Evolutionary conservation across 2,329 filamentous ascomycete species (phyloP), one percentile per base, ranked within the genome.

Genomic region (Ambrosiella beaveri): DNA sequence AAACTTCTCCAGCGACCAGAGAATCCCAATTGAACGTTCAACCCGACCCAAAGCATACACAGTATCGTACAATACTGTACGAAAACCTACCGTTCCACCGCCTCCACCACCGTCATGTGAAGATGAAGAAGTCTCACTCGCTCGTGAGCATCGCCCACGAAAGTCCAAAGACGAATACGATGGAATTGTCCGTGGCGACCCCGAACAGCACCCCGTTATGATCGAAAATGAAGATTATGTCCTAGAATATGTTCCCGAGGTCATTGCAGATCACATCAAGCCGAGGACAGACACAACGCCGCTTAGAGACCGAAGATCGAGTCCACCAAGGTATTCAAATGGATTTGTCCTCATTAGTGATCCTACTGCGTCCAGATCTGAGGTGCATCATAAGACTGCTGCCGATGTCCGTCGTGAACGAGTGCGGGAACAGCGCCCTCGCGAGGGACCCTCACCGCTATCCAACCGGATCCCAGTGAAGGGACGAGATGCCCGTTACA

Each of bases 41-140:
- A 49, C 52, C 9, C 53, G 40, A 39, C 56, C 52, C 9, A 61
- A 58, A 27, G 52, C 59, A 8, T 61, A 58, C 39, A 56, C 59
- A 9, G 59, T 61, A 12, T 61, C 59, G 9, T 61, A 61, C 39
- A 61, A 61, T 15, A 61, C 56, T 13, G 40, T 55, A 12, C 51
- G 59, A 1, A 61, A 61, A 36, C 57, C 59, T 6, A 53, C 59
- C 2, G 56, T 58, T 17, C 59, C 59, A 8, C 59, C 59, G 13
- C 59, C 59, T 2, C 59, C 59, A 9, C 52, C 56, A 40, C 59
- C 59, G 13, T 56, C 59, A 27, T 58, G 56, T 41, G 59, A 61
- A 53, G 56, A 58, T 50, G 59, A 61, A 37, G 56, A 41, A 11
- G 56, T 57, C 12, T 58, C 59, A 8, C 36, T 61, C 12, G 56